Base-by-base conservation (phyloP, 345 rosid species). In the Erucastrum elatum region DNA sequence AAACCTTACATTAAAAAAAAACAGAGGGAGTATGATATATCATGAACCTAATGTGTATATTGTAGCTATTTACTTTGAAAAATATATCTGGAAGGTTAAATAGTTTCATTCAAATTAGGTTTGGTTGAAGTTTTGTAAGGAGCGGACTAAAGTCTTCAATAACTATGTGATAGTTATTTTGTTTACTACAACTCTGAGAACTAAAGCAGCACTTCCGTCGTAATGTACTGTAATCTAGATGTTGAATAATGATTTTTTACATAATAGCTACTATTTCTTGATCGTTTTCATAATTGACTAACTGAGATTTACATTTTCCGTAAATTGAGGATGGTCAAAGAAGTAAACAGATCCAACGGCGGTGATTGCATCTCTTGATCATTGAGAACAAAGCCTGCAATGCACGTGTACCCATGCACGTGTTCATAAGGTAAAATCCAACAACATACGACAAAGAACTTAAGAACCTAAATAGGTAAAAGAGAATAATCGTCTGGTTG, bases 401-500 rank as follows among this genome's bases (percentile, higher is more conserved):
- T 61, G 78, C 82, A 79, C 78, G 82, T 79, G 82, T 79, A 74
- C 49, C 78, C 70, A 79, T 86, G 77, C 87, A 87, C 83, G 85
- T 82, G 80, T 63, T 71, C 68, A 27, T 72, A 64, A 80, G 80
- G 82, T 81, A 72, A 85, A 87, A 69, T 85, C 89, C 94, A 86
- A 84, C 83, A 31, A 75, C 80, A 89, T 87, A 86, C 94, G 91
- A 94, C 90, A 85, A 88, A 83, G 0, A 41, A 74, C 64, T 74
- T 74, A 68, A 26, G 29, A 72, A 74, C 76, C 75, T 61, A 82
- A 79, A 59, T 79, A 71, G 80, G 83, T 85, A 85, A 86, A 88
- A 88, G 92, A 86, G 90, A 87, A 89, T 84, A 86, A 90, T 84
- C 87, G 86, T 88, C 88, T 71, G 64, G 65, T 82, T 84, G 83